Base-by-base conservation (phyloP, 139 green algal species). In the Chlamydomonas sp. region DNA sequence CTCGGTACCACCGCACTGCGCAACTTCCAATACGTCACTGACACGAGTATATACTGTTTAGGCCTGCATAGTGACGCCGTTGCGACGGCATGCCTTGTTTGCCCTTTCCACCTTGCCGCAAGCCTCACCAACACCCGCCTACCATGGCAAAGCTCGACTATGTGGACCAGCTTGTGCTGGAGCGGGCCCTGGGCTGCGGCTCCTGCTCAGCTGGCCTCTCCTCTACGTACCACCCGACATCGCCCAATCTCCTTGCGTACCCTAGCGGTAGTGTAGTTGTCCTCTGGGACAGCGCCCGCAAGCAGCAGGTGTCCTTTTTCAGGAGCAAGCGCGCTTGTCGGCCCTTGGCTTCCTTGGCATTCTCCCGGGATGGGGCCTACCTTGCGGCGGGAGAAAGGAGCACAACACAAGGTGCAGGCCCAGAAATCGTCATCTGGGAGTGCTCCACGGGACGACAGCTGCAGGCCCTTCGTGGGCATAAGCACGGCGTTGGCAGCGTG, bases 381-480 rank as follows among this genome's bases (percentile, higher is more conserved):
- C n/a, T 95, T 5, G 91, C 90, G 8, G 91, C 89, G 17, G 92
- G 92, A 5, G 92, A 95, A 72, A 64, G 63, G 18, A 86, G 85
- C 8, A 16, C 0, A 72, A 63, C 57, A 77, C 2, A 1, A 58
- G 20, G 31, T 49, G 31, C 31, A 49, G 31, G 74, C 3, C 68
- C 92, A 2, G 79, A 88, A 8, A 69, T 95, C 1, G 57, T 90
- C 1, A 72, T 95, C 2, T 95, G 89, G 85, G 88, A 92, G 7
- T 31, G 84, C 4, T 74, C 9, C 8, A 90, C 49, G 17, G 76
- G 85, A 17, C 57, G 66, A 5, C 89, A 80, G 63, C 1, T 91
- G 14, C 80, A 85, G 15, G 64, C 71, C 1, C 66, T 92, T 1
- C 88, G 87, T n/a, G 87, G 77, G 14, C 91, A 94, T 81, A 93